These are phyloP conservation scores for Lactarius tabidus DNA, from an alignment of 768 basidiomycete genomes.

Conservation along the genomic window DNA sequence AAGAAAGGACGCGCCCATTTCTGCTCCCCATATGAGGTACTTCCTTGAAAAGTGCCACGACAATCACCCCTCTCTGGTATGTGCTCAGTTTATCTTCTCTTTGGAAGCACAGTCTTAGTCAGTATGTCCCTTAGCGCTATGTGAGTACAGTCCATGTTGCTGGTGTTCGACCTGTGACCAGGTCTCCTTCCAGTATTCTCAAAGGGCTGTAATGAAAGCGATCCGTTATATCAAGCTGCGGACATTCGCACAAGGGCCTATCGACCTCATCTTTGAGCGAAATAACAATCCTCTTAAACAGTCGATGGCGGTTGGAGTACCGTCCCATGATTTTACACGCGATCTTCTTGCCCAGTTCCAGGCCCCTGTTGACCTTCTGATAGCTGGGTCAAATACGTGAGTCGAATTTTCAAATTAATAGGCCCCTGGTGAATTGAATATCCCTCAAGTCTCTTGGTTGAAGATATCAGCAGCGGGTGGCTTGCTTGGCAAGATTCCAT, in stretches of 20 bases:
- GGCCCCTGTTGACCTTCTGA: constrained; percentile 40
- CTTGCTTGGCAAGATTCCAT: constrained; percentile 53
- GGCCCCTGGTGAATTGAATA: constrained; percentile 5
- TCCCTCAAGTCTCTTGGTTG: constrained; percentile 45
- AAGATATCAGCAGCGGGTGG: constrained; percentile 63
- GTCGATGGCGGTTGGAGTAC: constrained; percentile 43
- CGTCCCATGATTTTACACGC: constrained; percentile 49
- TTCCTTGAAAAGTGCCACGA: constrained; percentile 59
- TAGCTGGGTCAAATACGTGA: constrained; percentile 42
- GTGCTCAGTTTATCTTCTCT: constrained; percentile 28
- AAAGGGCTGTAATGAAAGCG: constrained; percentile 73
- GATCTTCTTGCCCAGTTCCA: constrained; percentile 55
- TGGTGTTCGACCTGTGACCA: background rate
- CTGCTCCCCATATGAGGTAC: constrained; percentile 46
- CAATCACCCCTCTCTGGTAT: constrained; percentile 62
- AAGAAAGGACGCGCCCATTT: constrained; percentile 56
- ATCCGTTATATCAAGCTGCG: constrained; percentile 78
- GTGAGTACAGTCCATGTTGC: constrained; percentile 36
- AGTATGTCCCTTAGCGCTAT: constrained; percentile 45
- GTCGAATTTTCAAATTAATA: constrained; percentile 27
- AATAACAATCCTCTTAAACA: constrained; percentile 65
- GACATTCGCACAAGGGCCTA: constrained; percentile 53
- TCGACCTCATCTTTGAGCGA: constrained; percentile 57
- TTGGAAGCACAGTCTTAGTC: constrained; percentile 14
- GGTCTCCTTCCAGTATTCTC: constrained; percentile 49